Conservation (phyloP, 2,329 filamentous ascomycete genomes). For the Epichloe brachyelytri region DNA sequence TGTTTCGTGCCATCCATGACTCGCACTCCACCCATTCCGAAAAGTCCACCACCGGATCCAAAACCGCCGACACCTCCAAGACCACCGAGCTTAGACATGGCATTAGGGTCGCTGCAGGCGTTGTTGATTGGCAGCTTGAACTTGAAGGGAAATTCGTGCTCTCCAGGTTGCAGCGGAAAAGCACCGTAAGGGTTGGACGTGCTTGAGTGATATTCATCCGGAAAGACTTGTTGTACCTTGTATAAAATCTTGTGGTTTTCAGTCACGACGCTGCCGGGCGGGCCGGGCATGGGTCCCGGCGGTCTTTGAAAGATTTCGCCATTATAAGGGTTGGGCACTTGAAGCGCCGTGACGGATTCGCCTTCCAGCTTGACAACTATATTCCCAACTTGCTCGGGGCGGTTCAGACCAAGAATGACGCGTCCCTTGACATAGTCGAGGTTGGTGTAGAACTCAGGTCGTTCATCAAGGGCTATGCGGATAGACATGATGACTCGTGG, state of each 20-base stretch:
- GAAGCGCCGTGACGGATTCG: constrained; percentile 56
- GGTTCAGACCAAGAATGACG: constrained; percentile 43
- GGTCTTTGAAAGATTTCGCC: constrained; percentile 25
- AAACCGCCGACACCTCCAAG: constrained; percentile 41
- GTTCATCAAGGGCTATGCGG: constrained; percentile 51
- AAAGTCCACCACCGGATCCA: constrained; percentile 28
- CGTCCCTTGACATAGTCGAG: constrained; percentile 59
- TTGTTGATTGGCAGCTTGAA: constrained; percentile 75
- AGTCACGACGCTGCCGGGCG: constrained; percentile 30
- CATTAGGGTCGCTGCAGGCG: constrained; percentile 43
- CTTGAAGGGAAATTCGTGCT: constrained; percentile 63
- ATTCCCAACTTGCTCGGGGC: constrained; percentile 56
- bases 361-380: constrained; percentile 77
- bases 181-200: constrained; percentile 29
- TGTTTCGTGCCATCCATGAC: constrained; percentile 52
- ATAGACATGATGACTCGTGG: constrained; percentile 43
- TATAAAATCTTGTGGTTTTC: constrained; percentile 66
- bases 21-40: constrained; percentile 39
- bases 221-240: constrained; percentile 60
- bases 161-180: constrained; percentile 52
- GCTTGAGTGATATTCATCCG: constrained; percentile 35
- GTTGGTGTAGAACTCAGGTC: constrained; percentile 65
- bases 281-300: constrained; percentile 16
- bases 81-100: constrained; percentile 41
- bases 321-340: constrained; percentile 33